Conservation (phyloP, 2,329 filamentous ascomycete genomes). For the Colletotrichum australisinense region DNA sequence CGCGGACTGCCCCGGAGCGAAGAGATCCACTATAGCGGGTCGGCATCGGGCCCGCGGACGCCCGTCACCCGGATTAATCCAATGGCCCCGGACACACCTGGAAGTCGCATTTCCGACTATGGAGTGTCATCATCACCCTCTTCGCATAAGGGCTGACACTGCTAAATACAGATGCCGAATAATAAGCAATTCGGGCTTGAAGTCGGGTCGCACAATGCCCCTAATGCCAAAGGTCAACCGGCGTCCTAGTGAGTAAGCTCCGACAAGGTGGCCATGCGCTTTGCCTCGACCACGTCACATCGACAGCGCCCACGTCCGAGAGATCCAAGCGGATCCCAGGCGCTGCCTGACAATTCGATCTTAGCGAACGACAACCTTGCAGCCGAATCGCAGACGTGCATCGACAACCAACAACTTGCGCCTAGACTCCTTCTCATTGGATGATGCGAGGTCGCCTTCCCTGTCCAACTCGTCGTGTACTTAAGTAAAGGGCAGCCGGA, state of each 20-base stretch:
- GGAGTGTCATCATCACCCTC: background rate
- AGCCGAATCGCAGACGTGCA: background rate
- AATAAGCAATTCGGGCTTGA: background rate
- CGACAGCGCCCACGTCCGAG: conserved; percentile 16
- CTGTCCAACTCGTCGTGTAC: background rate
- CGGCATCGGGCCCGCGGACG: conserved; percentile 22
- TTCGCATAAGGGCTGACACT: background rate
- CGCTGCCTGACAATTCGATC: conserved; percentile 15
- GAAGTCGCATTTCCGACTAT: background rate
- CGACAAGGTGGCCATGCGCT: background rate
- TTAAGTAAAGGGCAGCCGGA: background rate
- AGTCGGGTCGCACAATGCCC: background rate
- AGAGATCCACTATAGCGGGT: conserved; percentile 9
- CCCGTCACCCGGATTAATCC: conserved; percentile 5
- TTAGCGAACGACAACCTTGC: conserved; percentile 26
- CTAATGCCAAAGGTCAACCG: background rate
- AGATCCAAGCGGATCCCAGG: conserved; percentile 30
- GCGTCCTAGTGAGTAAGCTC: background rate
- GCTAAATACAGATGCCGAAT: background rate
- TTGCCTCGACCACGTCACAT: conserved; percentile 29
- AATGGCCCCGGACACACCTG: background rate
- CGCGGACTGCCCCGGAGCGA: conserved; percentile 3
- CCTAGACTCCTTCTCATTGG: background rate
- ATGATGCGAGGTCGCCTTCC: background rate
- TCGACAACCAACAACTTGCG: background rate